A percentile compares a stretch with the other conserved stretches of the same genome.
Evolutionary conservation across 164 flowering plant species (phyloP).

Genomic region (Umbilicus rupestris): DNA sequence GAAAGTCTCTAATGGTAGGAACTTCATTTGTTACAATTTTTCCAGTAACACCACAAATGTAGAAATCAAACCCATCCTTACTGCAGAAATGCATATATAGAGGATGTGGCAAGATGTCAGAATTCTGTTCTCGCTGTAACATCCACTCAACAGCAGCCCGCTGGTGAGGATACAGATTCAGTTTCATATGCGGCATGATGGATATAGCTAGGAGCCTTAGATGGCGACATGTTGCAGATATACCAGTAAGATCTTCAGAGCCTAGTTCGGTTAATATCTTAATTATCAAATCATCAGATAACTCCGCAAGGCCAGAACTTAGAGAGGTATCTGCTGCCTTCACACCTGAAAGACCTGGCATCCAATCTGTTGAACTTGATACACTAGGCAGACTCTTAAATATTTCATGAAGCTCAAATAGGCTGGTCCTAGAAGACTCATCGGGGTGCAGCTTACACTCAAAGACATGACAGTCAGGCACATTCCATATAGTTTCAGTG

Average conservation of each 20-base stretch:
- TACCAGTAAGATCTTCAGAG: slow-evolving; percentile 59
- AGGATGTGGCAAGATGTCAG: slow-evolving; percentile 61
- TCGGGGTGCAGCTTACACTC: slow-evolving; percentile 53
- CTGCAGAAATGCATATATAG: slow-evolving; percentile 47
- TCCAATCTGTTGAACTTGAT: slow-evolving; percentile 18
- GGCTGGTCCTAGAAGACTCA: slow-evolving; percentile 34
- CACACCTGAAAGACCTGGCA: slow-evolving; percentile 29
- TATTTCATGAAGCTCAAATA: slow-evolving; percentile 84
- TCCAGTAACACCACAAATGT: slow-evolving; percentile 62
- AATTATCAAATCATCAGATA: slow-evolving; percentile 68
- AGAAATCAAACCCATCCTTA: slow-evolving; percentile 66
- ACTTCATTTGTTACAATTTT: slow-evolving; percentile 45
- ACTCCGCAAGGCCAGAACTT: slow-evolving; percentile 54
- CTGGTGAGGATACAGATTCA: slow-evolving; percentile 89
- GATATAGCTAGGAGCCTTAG: slow-evolving; percentile 56
- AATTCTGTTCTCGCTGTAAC: slow-evolving; percentile 63
- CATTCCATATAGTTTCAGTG: slow-evolving; percentile 35
- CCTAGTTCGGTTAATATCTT: slow-evolving; percentile 35
- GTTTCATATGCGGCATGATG: slow-evolving; percentile 83
- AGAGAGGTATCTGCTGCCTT: slow-evolving; percentile 30
- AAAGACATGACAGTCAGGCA: slow-evolving; percentile 66
- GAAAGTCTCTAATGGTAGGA: slow-evolving; percentile 73
- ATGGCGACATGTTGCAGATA: slow-evolving; percentile 79
- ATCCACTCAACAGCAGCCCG: slow-evolving; percentile 94
- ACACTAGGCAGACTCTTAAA: slow-evolving; percentile 69